Base-by-base conservation (phyloP, 1,284 basidiomycete species). In the Pseudozyma flocculosa region DNA sequence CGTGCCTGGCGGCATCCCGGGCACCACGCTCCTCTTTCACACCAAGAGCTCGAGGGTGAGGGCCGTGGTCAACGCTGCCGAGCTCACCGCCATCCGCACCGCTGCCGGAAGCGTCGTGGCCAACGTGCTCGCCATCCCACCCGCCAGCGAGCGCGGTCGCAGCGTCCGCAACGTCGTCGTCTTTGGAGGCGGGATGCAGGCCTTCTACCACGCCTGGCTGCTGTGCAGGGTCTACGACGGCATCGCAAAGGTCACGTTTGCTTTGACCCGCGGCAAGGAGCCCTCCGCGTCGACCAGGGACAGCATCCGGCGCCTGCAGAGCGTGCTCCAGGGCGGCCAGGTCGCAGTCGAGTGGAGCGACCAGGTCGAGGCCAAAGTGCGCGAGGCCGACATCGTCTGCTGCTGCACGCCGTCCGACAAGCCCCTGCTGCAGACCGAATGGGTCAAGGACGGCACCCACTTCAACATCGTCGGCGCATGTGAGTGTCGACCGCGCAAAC, bases 401-500 rank as follows among this genome's bases (percentile, higher is more conserved):
- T 87, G 87, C n/a, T 88, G 88, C 1, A 93, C 90, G 0, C 84
- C 88, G 0, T 87, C 89, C 8, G 84, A 83, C 0, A 63, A 57
- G 3, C 85, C 90, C 0, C 83, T 92, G 8, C 91, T 92, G 61
- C 54, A 84, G 2, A 83, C 85, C 0, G 70, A 79, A 0, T 86
- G 83, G 82, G 83, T 88, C 15, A 80, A 82, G 9, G 70, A 82
- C 0, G 86, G 86, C 0, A 82, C 88, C 0, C 88, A 90, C 67
- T 68, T 92, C 38, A 85, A 89, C 55, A 80, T 92, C 2, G 84
- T 91, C 30, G 89, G 90, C n/a, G 89, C 87, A 49, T 92, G 48
- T 50, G 19, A 43, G 48, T 50, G 14, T n/a, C n/a, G n/a, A n/a
- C n/a, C n/a, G n/a, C n/a, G n/a, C n/a, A n/a, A n/a, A n/a, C n/a